Base-by-base conservation (phyloP, 1,139 yeast species). In the Candida sanyaensis region DNA sequence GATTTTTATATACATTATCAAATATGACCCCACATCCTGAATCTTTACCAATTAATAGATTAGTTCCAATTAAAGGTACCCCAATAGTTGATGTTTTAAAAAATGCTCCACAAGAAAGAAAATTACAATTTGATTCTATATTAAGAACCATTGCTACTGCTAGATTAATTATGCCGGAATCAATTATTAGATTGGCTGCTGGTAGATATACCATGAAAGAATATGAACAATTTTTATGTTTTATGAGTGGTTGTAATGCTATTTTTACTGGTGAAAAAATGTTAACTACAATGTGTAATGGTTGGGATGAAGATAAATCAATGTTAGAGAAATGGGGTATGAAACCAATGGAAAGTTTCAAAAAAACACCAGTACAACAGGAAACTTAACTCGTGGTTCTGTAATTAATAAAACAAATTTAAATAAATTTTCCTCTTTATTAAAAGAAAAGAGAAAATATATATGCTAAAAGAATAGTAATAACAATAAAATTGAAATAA, bases 171-270 rank as follows among this genome's bases (percentile, higher is more conserved):
- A 87, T 87, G 91, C 95, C 95, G 0, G 68, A 71, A 40, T 72
- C 88, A 1, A 86, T 86, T 42, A 81, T 87, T 52, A 74, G 95
- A 53, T 70, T 87, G 49, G 92, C 93, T 4, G 95, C 95, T 8
- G 95, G 95, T 0, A 73, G 95, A 50, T 86, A 86, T 60, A 84
- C 91, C 29, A 86, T 87, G 92, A 84, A 83, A 55, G 93, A 87
- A 55, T 71, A 80, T 50, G 92, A 87, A 56, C 95, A 87, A 60
- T 80, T 85, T 49, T 64, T 87, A 59, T 85, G 92, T 55, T 87
- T 87, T 63, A 76, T 85, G 83, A 82, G 87, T 41, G 95, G 95
- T 10, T 84, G 86, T 51, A 87, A 87, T 65, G 92, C 93, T 12
- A 84, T 87, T 44, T 87, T 87, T 63, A 87, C 93, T 0, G 95